Evolutionary conservation across 2,329 filamentous ascomycete species (phyloP), one percentile per base, ranked within the genome.

Genomic region (Phaeoacremonium minimum): DNA sequence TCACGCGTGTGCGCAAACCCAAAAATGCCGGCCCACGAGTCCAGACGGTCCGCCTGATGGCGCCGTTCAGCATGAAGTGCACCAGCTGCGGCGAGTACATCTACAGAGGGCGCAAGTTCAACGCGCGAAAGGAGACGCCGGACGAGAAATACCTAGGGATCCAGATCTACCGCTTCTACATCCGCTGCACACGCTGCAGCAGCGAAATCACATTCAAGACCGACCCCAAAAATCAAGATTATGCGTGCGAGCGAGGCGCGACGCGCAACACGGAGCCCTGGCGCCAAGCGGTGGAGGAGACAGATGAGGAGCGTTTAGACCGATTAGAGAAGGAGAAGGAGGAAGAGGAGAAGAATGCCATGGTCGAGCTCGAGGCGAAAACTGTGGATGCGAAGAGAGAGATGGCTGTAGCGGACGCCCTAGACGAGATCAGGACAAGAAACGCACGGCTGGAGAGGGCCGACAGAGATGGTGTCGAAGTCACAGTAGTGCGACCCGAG

Each of bases 291-390:
- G 69, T 66, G 12, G 75, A 87, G 46, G 91, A 96, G 66, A 91
- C 87, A 3, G 85, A 94, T 47, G 88, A 97, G 57, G 80, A 95
- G 66, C 73, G 86, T 29, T 68, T 97, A 6, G 88, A 96, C 58
- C 71, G 93, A 17, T 63, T 97, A 5, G 89, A 96, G 64, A 63
- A 71, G 28, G 87, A 94, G 54, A 74, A 73, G 8, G 78, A 74
- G 26, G 71, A 73, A 36, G 77, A 83, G 40, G 88, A 95, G 60
- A 75, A 81, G 46, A 90, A 96, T 59, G 87, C 88, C 15, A 98
- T 98, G 94, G 85, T 85, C 39, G 90, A 96, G 56, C 66, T 98
- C 32, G 93, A 98, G 65, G 83, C 85, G 45, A 97, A 97, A 67
- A 95, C 91, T 37, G 67, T 85, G 15, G 93, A 98, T 58, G 90